Evolutionary conservation across 768 basidiomycete species (phyloP).

Genomic region (Kwoniella dendrophila): DNA sequence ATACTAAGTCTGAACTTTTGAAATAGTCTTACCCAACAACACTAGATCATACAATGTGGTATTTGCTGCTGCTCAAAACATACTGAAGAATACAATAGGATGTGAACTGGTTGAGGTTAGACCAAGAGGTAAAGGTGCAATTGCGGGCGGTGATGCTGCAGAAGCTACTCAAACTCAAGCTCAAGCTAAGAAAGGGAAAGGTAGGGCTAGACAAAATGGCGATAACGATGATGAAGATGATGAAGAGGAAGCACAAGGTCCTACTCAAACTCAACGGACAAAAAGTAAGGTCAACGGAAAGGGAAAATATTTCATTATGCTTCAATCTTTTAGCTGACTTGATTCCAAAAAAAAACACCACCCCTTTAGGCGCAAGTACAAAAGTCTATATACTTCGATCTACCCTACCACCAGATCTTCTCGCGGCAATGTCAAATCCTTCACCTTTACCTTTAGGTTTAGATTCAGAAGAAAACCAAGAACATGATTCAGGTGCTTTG

Average conservation of each 20-base stretch:
- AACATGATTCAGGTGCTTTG: constrained; percentile 61
- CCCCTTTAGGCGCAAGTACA: constrained; percentile 62
- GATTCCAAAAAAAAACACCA: too few species aligned
- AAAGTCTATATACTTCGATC: constrained; percentile 86
- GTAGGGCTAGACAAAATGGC: constrained; percentile 45
- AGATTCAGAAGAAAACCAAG: constrained; percentile 60
- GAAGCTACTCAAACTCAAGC: constrained; percentile 22
- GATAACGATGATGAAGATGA: constrained; percentile 62
- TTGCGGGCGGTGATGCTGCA: constrained; percentile 2
- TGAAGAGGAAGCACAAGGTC: constrained; percentile 57
- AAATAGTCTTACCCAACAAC: constrained; percentile 60
- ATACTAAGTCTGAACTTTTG: neutral
- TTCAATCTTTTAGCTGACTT: neutral
- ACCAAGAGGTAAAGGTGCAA: constrained; percentile 22
- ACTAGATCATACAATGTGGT: constrained; percentile 69
- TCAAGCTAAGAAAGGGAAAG: constrained; percentile 35
- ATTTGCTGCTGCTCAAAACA: constrained; percentile 66
- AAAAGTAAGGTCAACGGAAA: constrained; percentile 24
- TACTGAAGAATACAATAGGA: constrained; percentile 69
- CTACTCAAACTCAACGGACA: constrained; percentile 56
- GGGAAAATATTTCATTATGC: constrained; percentile 55
- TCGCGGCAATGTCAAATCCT: constrained; percentile 53
- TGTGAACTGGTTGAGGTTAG: constrained; percentile 83
- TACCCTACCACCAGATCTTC: constrained; percentile 64
- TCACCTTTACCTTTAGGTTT: constrained; percentile 63